Evolutionary conservation across 2,329 filamentous ascomycete genomes (phyloP), one percentile per base, ranked within the genome.

Genomic region (Pestalotiopsis sp.): DNA sequence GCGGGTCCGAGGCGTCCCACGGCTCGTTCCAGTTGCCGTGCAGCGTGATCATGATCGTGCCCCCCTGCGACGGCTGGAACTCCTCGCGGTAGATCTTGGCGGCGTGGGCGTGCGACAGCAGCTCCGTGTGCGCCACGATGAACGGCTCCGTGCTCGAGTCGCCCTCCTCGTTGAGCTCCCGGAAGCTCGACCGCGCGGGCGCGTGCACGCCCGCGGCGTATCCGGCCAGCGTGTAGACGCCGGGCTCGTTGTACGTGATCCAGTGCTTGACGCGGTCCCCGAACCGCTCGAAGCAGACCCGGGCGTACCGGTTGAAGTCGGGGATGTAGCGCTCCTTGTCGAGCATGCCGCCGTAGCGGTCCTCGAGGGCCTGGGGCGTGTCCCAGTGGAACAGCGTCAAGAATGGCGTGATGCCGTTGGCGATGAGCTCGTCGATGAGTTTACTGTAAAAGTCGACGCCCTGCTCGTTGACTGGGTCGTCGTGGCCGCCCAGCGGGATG

Each of bases 351-450:
- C 86, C 86, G 74, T 91, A 91, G 52, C 87, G 84, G 76, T 87
- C 84, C 70, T 90, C 81, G 31, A 91, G 81, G 59, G 81, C 84
- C 67, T 88, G 85, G 1, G 89, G 89, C 0, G 89, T 83, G 77
- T 91, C 89, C 89, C 89, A 91, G 73, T 91, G 89, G 77, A 87
- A 90, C 3, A 91, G 81, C 0, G 89, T 91, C 66, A 90, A 81
- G 72, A 90, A 84, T 0, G 90, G 89, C 11, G 83, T 84, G 72
- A 91, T 90, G 57, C 83, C 85, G 39, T 87, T 87, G 14, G 82
- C 85, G 56, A 84, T 79, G 20, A 91, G 81, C 74, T 89, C 87
- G 72, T 91, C 86, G 31, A 90, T 85, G 52, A 91, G 84, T 59
- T 86, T 84, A 74, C 86, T 82, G 76, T 91, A 91, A 77, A 88